phyloP scores from a whole-genome alignment of 73 alveolate genomes.

The Urostyla sp. region DNA sequence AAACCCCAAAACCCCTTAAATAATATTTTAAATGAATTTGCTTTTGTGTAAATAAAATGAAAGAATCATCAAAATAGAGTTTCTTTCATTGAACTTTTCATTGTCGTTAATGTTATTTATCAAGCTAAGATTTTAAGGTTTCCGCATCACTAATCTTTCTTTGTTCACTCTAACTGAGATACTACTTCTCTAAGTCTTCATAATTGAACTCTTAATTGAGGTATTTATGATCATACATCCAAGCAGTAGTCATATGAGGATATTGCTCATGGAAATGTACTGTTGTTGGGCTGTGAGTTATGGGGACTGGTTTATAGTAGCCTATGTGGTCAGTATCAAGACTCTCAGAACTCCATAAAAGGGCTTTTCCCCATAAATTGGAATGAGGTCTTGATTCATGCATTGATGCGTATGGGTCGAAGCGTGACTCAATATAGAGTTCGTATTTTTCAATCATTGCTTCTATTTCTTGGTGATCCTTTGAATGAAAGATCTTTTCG shows the following conservation, averaged over 20 bases:
- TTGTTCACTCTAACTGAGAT: not conserved
- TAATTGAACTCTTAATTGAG: conserved; percentile 51
- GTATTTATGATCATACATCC: conserved; percentile 60
- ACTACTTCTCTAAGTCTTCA: conserved; percentile 50
- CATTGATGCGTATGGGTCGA: conserved; percentile 71
- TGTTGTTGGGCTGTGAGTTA: conserved; percentile 45
- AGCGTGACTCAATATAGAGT: conserved; percentile 42
- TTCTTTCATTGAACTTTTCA: not conserved
- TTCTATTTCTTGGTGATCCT: conserved; percentile 39
- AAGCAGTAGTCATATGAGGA: conserved; percentile 61
- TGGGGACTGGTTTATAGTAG: conserved; percentile 52
- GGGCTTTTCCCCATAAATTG: conserved; percentile 59
- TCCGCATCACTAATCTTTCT: not conserved
- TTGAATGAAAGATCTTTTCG: conserved; percentile 42
- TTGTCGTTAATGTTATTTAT: conserved; percentile 4
- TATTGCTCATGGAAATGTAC: conserved; percentile 68
- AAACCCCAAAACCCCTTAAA: not conserved
- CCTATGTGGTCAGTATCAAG: conserved; percentile 69
- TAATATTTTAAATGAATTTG: too few species aligned
- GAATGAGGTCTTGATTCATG: conserved; percentile 65
- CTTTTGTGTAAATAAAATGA: conserved; percentile 1
- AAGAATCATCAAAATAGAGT: not conserved
- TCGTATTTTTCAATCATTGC: conserved; percentile 65
- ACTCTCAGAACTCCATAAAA: conserved; percentile 34
- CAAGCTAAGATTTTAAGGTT: not conserved